Conservation (phyloP, 2,329 filamentous ascomycete species). For the Aureobasidium sp. region DNA sequence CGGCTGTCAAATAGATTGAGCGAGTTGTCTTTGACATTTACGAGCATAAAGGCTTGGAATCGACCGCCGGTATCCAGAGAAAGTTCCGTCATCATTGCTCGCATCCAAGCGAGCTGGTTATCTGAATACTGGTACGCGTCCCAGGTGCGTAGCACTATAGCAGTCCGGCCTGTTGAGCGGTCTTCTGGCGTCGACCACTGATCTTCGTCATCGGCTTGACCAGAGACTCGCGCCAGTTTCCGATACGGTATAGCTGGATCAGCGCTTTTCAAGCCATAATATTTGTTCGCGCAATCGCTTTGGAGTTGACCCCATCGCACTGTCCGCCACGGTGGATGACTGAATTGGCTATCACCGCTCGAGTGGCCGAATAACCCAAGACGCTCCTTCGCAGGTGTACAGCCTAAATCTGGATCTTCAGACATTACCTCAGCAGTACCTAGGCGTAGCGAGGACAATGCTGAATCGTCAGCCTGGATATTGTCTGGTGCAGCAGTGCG, state of each 20-base stretch:
- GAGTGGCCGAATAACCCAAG: neutral
- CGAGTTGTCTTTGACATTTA: neutral
- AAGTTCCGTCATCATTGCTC: conserved; percentile 1
- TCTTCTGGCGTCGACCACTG: too few species aligned
- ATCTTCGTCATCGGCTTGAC: neutral
- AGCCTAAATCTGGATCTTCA: neutral
- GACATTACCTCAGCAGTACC: neutral
- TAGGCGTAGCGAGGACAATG: neutral
- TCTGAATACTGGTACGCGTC: neutral
- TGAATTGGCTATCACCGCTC: neutral
- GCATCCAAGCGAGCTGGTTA: neutral
- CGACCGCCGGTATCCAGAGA: neutral
- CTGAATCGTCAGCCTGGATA: neutral
- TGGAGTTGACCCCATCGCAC: neutral
- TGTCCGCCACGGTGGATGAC: neutral
- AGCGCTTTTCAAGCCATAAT: neutral
- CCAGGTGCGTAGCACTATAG: neutral
- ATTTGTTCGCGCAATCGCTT: neutral
- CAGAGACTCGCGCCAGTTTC: neutral
- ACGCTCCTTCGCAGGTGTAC: neutral
- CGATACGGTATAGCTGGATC: neutral
- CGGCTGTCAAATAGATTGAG: neutral
- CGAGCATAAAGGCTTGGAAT: neutral
- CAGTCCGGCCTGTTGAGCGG: neutral
- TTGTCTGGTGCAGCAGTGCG: neutral